phyloP scores from a whole-genome alignment of 805 yeast species.

The Saccharomyces kudriavzevii region DNA sequence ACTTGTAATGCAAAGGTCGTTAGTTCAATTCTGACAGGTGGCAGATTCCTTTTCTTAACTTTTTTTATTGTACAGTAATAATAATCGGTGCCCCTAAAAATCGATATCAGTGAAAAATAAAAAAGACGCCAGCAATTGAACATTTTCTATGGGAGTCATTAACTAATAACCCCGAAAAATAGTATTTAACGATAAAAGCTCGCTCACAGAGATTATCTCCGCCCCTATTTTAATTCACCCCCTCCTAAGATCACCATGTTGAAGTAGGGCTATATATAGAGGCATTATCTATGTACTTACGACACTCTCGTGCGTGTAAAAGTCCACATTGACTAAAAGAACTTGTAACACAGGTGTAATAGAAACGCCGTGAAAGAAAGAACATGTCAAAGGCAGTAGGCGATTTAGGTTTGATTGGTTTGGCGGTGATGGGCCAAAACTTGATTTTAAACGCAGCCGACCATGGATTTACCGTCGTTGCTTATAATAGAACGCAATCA shows the following conservation, averaged over 20 bases:
- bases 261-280: neutral
- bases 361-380: neutral
- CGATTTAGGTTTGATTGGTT: slow-evolving; percentile 97
- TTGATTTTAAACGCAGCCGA: slow-evolving; percentile 96
- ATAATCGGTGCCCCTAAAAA: neutral
- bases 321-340: neutral
- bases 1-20: slow-evolving; percentile 99
- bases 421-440: slow-evolving; percentile 99
- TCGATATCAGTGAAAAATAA: neutral
- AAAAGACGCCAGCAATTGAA: neutral
- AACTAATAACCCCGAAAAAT: neutral
- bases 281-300: neutral
- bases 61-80: neutral
- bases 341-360: neutral
- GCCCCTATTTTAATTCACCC: neutral
- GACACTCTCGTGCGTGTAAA: neutral
- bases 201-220: neutral
- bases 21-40: slow-evolving; percentile 86
- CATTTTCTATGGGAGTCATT: neutral
- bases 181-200: neutral
- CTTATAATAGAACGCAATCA: slow-evolving; percentile 94
- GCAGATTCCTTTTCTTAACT: slow-evolving; percentile 46
- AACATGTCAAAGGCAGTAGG: slow-evolving; percentile 26
- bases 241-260: neutral
- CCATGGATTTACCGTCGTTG: slow-evolving; percentile 96